Evolutionary conservation across 768 basidiomycete species (phyloP).

Genomic region (Dentipellis fragilis): DNA sequence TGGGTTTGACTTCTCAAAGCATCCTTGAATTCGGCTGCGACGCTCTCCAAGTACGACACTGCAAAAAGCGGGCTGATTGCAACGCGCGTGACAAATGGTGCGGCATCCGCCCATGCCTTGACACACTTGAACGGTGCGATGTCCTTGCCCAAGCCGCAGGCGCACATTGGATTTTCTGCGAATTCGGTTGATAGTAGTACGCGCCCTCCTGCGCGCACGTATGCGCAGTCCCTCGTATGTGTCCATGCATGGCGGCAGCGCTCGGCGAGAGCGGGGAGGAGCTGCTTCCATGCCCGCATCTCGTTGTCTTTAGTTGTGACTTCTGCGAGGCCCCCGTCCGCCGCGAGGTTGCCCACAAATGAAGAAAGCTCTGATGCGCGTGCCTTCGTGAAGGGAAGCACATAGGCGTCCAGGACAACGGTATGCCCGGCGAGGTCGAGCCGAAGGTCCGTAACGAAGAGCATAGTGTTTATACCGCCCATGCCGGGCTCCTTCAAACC

Average conservation of each 20-base stretch:
- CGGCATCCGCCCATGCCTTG: constrained; percentile 35
- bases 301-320: constrained; percentile 24
- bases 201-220: too few species aligned
- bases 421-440: constrained; percentile 41
- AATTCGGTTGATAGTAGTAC: constrained; percentile 29
- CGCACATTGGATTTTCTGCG: constrained; percentile 34
- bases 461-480: constrained; percentile 23
- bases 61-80: constrained; percentile 48
- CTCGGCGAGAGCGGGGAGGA: constrained; percentile 41
- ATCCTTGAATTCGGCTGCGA: too few species aligned
- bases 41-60: constrained; percentile 36
- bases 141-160: constrained; percentile 42
- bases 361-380: neutral
- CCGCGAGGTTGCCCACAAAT: too few species aligned
- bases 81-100: constrained; percentile 34
- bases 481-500: neutral
- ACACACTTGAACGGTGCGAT: constrained; percentile 22
- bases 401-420: constrained; percentile 37
- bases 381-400: constrained; percentile 27
- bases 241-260: constrained; percentile 40
- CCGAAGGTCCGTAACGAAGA: constrained; percentile 37
- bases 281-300: constrained; percentile 36
- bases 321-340: neutral
- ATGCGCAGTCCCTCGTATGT: constrained; percentile 39
- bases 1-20: too few species aligned